Evolutionary conservation across 176 grass and related monocot species (phyloP), one percentile per base, ranked within the genome.

Genomic region (Saccharum spontaneum): DNA sequence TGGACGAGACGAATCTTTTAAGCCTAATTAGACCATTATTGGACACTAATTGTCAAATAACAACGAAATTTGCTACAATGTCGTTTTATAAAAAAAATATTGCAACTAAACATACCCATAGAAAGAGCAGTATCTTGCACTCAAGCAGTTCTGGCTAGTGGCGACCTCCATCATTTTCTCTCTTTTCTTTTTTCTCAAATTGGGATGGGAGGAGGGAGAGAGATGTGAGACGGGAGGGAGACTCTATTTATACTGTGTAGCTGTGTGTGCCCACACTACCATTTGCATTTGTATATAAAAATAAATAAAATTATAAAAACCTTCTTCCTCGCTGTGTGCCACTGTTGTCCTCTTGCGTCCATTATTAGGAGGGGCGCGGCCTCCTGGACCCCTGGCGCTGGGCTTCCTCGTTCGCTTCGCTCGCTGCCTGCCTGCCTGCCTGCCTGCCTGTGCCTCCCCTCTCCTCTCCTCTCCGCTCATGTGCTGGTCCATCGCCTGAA

Each of bases 301-400:
- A 9, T 60, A 23, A n/a, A 60, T 28, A 28, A 28, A 9, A 52
- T 46, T 41, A 41, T 46, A 13, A 8, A 55, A 18, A 22, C 54
- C 7, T 59, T 13, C 57, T 48, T 28, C 28, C 28, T 28, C 1
- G 28, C 28, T 28, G 28, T 28, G 28, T 28, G 28, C 28, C 28
- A 28, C 28, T 28, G 28, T 28, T 28, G 28, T 28, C 28, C 28
- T 28, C 28, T 28, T 28, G 28, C 28, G 28, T 28, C 28, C 80
- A 79, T 87, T 70, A 90, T 83, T 90, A 75, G 20, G 8, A 26
- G 75, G 4, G 12, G 11, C 5, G 65, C 74, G 80, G 79, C 70
- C 84, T 75, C 31, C 83, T 14, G 59, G 60, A 28, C n/a, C 18
- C 31, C 81, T 44, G 11, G 24, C n/a, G 65, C 83, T 67, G 67